Evolutionary conservation across 1,284 basidiomycete species (phyloP).

Genomic region (Ceratobasidium sp.): DNA sequence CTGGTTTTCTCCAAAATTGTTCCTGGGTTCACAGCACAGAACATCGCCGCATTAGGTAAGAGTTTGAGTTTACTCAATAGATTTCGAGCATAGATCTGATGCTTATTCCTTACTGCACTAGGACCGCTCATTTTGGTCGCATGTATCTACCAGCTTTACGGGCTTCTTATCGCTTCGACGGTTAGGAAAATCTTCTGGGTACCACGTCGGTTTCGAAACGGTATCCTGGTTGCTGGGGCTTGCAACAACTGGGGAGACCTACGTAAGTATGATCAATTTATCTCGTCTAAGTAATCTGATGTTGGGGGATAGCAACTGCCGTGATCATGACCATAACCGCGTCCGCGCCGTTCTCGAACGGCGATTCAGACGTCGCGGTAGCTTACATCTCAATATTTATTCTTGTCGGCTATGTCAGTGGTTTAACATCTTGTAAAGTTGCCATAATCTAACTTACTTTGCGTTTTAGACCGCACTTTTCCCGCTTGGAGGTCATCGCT

Average conservation of each 20-base stretch:
- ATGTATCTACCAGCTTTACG: constrained; percentile 64
- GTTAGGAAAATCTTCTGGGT: constrained; percentile 78
- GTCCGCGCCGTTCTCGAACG: constrained; percentile 62
- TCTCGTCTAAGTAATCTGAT: not conserved
- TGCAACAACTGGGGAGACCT: constrained; percentile 75
- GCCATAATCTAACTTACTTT: not conserved
- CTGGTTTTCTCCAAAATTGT: constrained; percentile 83
- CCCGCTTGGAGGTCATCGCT: constrained; percentile 64
- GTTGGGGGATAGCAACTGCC: constrained; percentile 64
- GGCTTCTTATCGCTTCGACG: constrained; percentile 65
- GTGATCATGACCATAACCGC: constrained; percentile 67
- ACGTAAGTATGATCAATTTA: constrained; percentile 60
- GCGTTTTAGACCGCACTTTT: constrained; percentile 67
- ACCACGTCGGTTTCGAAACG: constrained; percentile 76
- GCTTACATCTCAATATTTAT: constrained; percentile 67
- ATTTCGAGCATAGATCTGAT: too few relatives aligned
- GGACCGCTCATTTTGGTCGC: constrained; percentile 67
- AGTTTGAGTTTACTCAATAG: too few relatives aligned
- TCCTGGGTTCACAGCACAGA: constrained; percentile 73
- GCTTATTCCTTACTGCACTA: constrained; percentile 48
- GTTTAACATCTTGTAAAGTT: not conserved
- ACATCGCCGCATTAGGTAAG: constrained; percentile 69
- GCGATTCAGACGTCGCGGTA: constrained; percentile 68
- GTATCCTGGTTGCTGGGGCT: constrained; percentile 70
- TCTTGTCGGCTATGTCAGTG: constrained; percentile 60